Evolutionary conservation across 2,329 filamentous ascomycete genomes (phyloP).

Genomic region (Madurella mycetomatis): DNA sequence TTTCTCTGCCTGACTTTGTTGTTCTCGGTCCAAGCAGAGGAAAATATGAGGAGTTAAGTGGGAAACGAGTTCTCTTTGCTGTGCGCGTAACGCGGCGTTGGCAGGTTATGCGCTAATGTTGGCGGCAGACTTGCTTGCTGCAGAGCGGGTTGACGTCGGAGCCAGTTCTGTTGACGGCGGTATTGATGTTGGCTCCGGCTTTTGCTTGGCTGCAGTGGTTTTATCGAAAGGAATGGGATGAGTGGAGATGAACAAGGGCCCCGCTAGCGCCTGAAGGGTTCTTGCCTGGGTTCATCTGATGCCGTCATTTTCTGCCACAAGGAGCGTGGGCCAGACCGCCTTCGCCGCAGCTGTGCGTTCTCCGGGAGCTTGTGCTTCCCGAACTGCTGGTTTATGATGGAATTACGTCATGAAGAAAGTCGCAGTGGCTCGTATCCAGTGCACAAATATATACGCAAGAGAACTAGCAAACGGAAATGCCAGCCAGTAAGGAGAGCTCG

Average conservation of each 20-base stretch:
- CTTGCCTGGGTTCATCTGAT: not conserved
- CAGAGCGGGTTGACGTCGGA: slow-evolving; percentile 3
- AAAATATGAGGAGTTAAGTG: not conserved
- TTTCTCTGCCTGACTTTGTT: not conserved
- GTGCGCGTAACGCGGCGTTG: not conserved
- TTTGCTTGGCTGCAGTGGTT: slow-evolving; percentile 7
- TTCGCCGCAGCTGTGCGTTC: slow-evolving; percentile 4
- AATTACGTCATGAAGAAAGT: slow-evolving; percentile 13
- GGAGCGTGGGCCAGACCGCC: slow-evolving; percentile 6
- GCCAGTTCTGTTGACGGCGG: not conserved
- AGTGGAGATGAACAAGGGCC: slow-evolving; percentile 2
- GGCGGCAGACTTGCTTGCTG: not conserved
- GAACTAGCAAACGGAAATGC: too few species aligned
- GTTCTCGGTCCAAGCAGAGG: not conserved
- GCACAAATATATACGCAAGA: too few species aligned
- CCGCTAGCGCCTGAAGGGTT: not conserved
- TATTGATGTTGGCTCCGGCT: slow-evolving; percentile 1
- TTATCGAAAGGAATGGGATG: slow-evolving; percentile 4
- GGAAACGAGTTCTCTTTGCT: not conserved
- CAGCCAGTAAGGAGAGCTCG: too few species aligned
- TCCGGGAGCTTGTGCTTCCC: not conserved
- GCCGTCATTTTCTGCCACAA: slow-evolving; percentile 14
- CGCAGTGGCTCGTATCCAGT: too few species aligned
- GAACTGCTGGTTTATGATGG: not conserved
- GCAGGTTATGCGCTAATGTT: not conserved